Evolutionary conservation across 352 stramenopile species (phyloP), one percentile per base, ranked within the genome.

Genomic region (Pythium folliculosum): DNA sequence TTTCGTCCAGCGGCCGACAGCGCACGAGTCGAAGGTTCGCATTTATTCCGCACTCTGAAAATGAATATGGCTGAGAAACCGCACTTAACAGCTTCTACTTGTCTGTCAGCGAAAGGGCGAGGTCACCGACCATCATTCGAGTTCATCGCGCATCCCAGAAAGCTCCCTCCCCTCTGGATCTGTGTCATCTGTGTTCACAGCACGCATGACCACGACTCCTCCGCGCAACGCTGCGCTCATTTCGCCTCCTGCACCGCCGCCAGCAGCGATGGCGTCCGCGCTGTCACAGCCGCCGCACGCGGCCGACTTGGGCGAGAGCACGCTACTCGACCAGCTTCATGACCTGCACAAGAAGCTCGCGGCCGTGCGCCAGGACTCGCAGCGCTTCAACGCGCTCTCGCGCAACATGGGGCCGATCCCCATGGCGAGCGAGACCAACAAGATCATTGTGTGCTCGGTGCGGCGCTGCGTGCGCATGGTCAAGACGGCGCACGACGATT

Each of bases 371-470:
- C 82, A 91, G 59, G 77, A 91, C 59, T 92, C 84, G 40, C 84
- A 92, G 73, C 79, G 82, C 23, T 89, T 84, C 73, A 89, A 71
- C 43, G 82, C 81, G 22, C 58, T 81, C 40, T 71, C 82, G 55
- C 80, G 82, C 70, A 87, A 86, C 55, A 53, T 83, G 23, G 84
- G 84, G 14, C 84, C 84, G 0, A 77, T 92, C 45, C 84, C 84
- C 23, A 91, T 92, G 82, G 84, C 84, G 21, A 82, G 73, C 61
- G 84, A 90, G 70, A 81, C 63, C 35, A 91, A 91, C 80, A 90
- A 92, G 72, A 92, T 92, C 69, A 86, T 92, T 50, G 82, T 92
- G 32, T 88, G 77, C 60, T 88, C 76, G 10, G 69, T 91, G 49
- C 82, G 75, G 14, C 82, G 82, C 51, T 92, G 84, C 49, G 82